Evolutionary conservation across 495 filamentous ascomycete species (phyloP).

Genomic region (Immersiella caudata): DNA sequence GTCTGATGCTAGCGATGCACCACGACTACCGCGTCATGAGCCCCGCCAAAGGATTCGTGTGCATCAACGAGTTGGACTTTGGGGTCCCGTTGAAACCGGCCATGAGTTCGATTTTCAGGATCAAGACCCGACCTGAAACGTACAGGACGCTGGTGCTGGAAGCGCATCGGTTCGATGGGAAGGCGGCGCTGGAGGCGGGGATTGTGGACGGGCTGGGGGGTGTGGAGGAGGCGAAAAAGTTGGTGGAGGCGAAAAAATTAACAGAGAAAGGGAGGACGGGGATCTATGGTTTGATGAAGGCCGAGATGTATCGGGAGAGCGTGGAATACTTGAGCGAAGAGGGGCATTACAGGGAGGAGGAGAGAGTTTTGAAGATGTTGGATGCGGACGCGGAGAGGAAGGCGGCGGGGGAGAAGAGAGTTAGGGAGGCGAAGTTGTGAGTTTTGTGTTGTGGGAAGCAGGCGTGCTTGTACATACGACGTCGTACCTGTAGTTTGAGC

Average conservation of each 20-base stretch:
- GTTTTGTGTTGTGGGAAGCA: not conserved
- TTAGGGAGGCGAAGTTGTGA: constrained; percentile 42
- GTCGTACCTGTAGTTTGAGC: not conserved
- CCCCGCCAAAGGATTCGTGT: constrained; percentile 66
- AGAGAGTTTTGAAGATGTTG: constrained; percentile 45
- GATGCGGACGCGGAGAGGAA: constrained; percentile 36
- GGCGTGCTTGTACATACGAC: not conserved
- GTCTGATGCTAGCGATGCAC: constrained; percentile 79
- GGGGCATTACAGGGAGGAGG: constrained; percentile 44
- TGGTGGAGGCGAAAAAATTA: constrained; percentile 60
- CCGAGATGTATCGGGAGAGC: constrained; percentile 70
- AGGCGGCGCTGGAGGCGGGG: constrained; percentile 62
- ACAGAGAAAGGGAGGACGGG: constrained; percentile 60
- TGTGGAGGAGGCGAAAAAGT: constrained; percentile 57
- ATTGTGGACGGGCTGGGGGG: constrained; percentile 71
- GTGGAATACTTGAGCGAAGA: constrained; percentile 55
- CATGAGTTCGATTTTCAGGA: constrained; percentile 73
- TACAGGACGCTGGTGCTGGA: constrained; percentile 71
- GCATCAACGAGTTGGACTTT: constrained; percentile 78
- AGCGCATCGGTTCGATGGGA: constrained; percentile 63
- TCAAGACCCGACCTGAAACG: constrained; percentile 60
- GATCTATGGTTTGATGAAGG: constrained; percentile 69
- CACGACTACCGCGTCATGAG: constrained; percentile 78
- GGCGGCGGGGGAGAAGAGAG: constrained; percentile 42
- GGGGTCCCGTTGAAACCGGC: constrained; percentile 70